These are phyloP conservation scores for Galerina marginata DNA, from an alignment of 768 basidiomycete genomes.

Conservation along the genomic window DNA sequence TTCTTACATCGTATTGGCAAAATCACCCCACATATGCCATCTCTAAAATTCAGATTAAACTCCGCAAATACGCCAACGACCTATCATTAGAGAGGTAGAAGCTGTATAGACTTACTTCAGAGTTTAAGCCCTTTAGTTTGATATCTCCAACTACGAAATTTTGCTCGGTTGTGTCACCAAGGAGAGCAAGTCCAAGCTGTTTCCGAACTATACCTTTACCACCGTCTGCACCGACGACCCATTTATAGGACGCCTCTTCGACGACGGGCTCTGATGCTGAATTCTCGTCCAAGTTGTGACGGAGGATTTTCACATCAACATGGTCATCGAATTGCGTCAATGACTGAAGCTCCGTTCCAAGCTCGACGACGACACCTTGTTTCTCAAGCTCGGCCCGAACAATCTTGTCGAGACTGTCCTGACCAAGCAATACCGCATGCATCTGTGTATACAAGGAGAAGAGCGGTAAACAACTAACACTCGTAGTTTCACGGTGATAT, in stretches of 20 bases:
- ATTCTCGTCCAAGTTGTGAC: conserved; percentile 11
- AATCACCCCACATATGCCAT: conserved; percentile 54
- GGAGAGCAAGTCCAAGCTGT: conserved; percentile 40
- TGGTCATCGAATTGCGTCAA: conserved; percentile 43
- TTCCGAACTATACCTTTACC: conserved; percentile 47
- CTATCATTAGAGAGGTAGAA: background rate
- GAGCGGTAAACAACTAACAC: background rate
- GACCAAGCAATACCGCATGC: conserved; percentile 29
- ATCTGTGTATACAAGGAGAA: background rate
- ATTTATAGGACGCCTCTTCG: conserved; percentile 37
- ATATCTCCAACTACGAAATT: conserved; percentile 47
- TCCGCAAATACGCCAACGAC: background rate
- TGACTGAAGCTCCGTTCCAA: conserved; percentile 47
- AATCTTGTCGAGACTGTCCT: conserved; percentile 39
- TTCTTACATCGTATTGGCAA: conserved; percentile 32
- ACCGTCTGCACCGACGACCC: conserved; percentile 51
- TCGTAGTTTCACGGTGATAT: too few relatives aligned
- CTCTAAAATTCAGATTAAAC: conserved; percentile 27
- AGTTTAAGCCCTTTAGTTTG: conserved; percentile 40
- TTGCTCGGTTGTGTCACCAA: conserved; percentile 43
- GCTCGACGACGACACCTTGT: conserved; percentile 40
- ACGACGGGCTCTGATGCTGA: background rate
- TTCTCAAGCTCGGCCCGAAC: conserved; percentile 38
- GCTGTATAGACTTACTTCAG: conserved; percentile 33
- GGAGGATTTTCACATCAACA: conserved; percentile 42